These are phyloP conservation scores for Pistacia atlantica DNA, from an alignment of 345 rosid genomes.

Conservation along the genomic window DNA sequence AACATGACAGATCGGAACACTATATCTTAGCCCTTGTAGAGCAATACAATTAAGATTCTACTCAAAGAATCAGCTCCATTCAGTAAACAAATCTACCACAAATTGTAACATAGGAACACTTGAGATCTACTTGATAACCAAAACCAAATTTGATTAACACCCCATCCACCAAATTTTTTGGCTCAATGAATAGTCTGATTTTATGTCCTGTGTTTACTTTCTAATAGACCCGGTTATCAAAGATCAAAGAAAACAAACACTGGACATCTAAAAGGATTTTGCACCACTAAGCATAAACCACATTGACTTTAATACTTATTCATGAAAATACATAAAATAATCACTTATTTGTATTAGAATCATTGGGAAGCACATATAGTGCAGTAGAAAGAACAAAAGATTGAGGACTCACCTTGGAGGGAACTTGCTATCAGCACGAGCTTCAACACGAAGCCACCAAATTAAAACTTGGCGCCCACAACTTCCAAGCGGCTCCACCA, in stretches of 20 bases:
- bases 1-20: not conserved
- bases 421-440: slow-evolving; percentile 97
- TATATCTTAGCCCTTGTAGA: not conserved
- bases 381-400: slow-evolving; percentile 4
- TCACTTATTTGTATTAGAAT: not conserved
- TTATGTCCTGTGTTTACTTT: slow-evolving; percentile 2
- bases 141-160: not conserved
- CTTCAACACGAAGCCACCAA: slow-evolving; percentile 99
- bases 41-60: not conserved
- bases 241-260: slow-evolving; percentile 9
- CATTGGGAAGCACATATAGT: not conserved
- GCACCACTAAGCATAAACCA: not conserved
- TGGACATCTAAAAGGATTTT: not conserved
- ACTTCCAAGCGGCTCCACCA: slow-evolving; percentile 93
- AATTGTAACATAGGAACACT: not conserved
- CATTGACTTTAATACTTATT: not conserved
- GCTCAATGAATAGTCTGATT: not conserved
- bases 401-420: slow-evolving; percentile 76
- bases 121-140: not conserved
- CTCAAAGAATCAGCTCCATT: not conserved
- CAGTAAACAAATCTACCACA: not conserved
- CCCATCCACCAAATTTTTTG: not conserved
- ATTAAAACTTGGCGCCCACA: slow-evolving; percentile 89
- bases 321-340: not conserved
- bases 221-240: slow-evolving; percentile 4